Conservation (phyloP, 2,329 filamentous ascomycete genomes). For the Moelleriella libera region DNA sequence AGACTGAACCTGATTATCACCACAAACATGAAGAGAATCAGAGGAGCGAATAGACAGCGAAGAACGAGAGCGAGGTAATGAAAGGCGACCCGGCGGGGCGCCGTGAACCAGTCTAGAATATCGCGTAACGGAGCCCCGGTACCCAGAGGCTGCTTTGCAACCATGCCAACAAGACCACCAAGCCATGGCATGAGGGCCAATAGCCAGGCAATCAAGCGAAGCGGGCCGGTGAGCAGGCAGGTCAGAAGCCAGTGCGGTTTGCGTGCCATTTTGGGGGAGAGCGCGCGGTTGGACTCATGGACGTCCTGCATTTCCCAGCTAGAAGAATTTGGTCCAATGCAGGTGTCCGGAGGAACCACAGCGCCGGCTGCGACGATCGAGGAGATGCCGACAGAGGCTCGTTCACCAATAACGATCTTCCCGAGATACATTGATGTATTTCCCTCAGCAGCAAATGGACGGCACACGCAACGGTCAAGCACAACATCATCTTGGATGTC, state of each 20-base stretch:
- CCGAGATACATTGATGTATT: constrained; percentile 45
- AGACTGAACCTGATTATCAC: constrained; percentile 24
- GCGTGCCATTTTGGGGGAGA: constrained; percentile 21
- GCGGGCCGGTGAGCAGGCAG: constrained; percentile 26
- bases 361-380: constrained; percentile 37
- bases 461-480: constrained; percentile 31
- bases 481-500: constrained; percentile 34
- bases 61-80: constrained; percentile 34
- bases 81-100: constrained; percentile 28
- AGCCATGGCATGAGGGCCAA: constrained; percentile 31
- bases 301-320: constrained; percentile 38
- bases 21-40: constrained; percentile 28
- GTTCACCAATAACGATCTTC: constrained; percentile 31
- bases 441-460: constrained; percentile 39
- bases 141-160: constrained; percentile 19
- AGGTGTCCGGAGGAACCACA: constrained; percentile 29
- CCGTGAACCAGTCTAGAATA: constrained; percentile 34
- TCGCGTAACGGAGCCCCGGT: constrained; percentile 21
- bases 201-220: constrained; percentile 23
- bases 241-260: constrained; percentile 29
- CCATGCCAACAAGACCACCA: constrained; percentile 28
- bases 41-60: constrained; percentile 23
- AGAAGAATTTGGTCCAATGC: constrained; percentile 41
- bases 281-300: constrained; percentile 30
- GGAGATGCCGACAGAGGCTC: constrained; percentile 30